Conservation (phyloP, 805 yeast genomes). For the Hanseniaspora hatyaiensis region DNA sequence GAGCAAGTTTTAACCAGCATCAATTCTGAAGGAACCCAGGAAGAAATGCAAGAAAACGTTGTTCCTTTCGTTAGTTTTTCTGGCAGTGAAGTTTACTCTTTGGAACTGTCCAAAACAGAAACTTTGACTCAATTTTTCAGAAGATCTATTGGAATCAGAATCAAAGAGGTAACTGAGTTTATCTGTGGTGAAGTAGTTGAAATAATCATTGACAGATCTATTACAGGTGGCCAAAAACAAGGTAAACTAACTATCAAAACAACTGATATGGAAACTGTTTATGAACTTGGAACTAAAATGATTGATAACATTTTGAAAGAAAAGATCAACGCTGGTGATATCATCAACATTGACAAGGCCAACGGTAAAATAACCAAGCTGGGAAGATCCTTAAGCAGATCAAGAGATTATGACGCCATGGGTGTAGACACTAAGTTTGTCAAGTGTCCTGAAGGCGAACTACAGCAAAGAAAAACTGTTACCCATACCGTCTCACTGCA, state of each 20-base stretch:
- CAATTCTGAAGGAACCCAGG: conserved; percentile 1
- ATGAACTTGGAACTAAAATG: conserved; percentile 89
- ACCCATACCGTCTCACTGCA: conserved; percentile 97
- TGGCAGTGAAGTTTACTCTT: conserved; percentile 84
- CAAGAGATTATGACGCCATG: conserved; percentile 97
- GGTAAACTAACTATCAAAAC: conserved; percentile 95
- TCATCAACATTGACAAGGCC: conserved; percentile 87
- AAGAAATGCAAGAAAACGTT: conserved; percentile 12
- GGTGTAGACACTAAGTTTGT: conserved; percentile 96
- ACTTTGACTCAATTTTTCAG: conserved; percentile 93
- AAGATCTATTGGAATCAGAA: conserved; percentile 87
- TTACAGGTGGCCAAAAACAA: conserved; percentile 96
- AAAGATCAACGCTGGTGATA: conserved; percentile 94
- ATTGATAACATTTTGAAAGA: conserved; percentile 88
- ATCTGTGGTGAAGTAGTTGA: conserved; percentile 99
- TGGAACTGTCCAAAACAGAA: conserved; percentile 90
- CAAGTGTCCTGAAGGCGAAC: conserved; percentile 97
- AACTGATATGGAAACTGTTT: conserved; percentile 96
- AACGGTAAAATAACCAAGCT: conserved; percentile 86
- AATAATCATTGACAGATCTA: conserved; percentile 81
- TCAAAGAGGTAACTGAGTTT: conserved; percentile 92
- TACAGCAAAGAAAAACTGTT: conserved; percentile 87
- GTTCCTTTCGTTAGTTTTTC: conserved; percentile 95
- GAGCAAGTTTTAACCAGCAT: conserved; percentile 34
- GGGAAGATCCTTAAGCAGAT: conserved; percentile 91